Base-by-base conservation (phyloP, 164 flowering plant genomes). In the Aristolochia fimbriata region DNA sequence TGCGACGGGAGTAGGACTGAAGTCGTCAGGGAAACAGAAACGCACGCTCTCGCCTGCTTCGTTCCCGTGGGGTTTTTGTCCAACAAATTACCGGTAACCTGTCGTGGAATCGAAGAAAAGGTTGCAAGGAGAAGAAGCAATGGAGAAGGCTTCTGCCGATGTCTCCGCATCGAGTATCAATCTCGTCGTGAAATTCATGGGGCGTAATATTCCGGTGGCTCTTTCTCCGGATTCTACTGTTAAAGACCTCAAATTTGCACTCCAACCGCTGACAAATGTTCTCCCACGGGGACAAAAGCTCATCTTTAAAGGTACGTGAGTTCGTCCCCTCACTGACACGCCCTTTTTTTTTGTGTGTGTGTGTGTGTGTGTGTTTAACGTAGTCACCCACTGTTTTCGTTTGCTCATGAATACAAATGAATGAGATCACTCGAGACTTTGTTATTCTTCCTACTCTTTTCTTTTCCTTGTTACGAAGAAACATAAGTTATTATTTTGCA, bases 241-340 rank as follows among this genome's bases (percentile, higher is more conserved):
- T 21, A 75, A 65, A 33, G 78, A 85, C 59, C 76, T 92, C 53
- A 92, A 92, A 71, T 63, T 80, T 48, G 76, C 74, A 53, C 85
- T 92, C 25, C 93, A 84, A 57, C 80, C 89, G 45, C 75, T 81
- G 67, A 89, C 98, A 65, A 76, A 89, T 56, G 93, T 87, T 59
- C 91, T 92, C 47, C 81, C 85, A 52, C 84, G 98, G 15, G 98
- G 98, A 65, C 96, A 92, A 43, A 92, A 80, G 55, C 91, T 89
- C 76, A 87, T 92, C 70, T 84, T 58, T 70, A 85, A 85, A 81
- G 96, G 96, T 85, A 10, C 43, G 17, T 22, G 1, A 54, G 7
- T 54, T 23, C 17, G 43, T 54, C 24, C 31, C 9, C 13, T 24
- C 1, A 6, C 33, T 21, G 22, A n/a, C 22, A 50, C 4, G 53